These are phyloP conservation scores for Syzygium aqueum DNA, from an alignment of 345 rosid genomes.

Conservation along the genomic window DNA sequence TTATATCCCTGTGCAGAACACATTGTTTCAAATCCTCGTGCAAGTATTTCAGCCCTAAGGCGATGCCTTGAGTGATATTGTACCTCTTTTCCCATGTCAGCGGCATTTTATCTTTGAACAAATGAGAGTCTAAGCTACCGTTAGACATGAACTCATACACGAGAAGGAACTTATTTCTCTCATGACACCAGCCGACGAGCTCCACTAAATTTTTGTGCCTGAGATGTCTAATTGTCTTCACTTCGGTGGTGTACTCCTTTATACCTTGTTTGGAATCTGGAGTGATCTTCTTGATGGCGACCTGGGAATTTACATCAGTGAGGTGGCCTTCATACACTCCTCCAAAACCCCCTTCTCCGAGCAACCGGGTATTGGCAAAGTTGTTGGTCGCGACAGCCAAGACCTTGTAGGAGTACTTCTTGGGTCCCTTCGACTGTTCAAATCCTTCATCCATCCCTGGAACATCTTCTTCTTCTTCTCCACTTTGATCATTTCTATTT, in stretches of 20 bases:
- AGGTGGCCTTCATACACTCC: neutral
- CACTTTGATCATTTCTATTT: neutral
- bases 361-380: neutral
- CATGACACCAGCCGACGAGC: neutral
- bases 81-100: constrained; percentile 11
- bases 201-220: neutral
- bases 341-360: neutral
- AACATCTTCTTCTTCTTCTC: neutral
- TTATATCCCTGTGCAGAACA: constrained; percentile 24
- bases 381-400: neutral
- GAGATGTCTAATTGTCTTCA: neutral
- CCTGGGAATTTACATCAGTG: neutral
- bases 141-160: constrained; percentile 5
- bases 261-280: neutral
- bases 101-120: neutral
- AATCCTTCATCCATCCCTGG: neutral
- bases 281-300: neutral
- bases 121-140: constrained; percentile 5
- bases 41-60: neutral
- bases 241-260: neutral
- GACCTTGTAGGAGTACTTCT: neutral
- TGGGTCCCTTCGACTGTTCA: neutral
- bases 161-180: neutral
- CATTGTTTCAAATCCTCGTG: constrained; percentile 18
- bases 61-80: neutral